Evolutionary conservation across 345 rosid genomes (phyloP).

Genomic region (Citrus medica): DNA sequence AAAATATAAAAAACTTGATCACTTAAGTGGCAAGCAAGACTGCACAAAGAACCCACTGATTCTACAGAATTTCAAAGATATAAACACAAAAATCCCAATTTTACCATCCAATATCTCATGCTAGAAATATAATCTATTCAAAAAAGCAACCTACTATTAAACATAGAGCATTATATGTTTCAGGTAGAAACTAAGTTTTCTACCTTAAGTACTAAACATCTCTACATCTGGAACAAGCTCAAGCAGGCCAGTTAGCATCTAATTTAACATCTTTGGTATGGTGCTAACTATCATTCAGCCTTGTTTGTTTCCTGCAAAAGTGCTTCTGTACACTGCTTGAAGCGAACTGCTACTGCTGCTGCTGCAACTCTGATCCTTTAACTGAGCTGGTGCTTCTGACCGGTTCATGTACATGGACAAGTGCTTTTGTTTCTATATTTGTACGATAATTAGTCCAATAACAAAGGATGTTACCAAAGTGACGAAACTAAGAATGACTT

Average conservation of each 20-base stretch:
- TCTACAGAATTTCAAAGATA: background rate
- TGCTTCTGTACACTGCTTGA: constrained; percentile 2
- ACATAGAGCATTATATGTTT: constrained; percentile 8
- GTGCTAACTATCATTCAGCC: background rate
- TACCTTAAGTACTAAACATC: constrained; percentile 14
- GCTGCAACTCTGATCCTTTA: constrained; percentile 10
- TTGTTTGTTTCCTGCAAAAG: background rate
- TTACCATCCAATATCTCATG: constrained; percentile 1
- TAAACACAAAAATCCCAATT: no score
- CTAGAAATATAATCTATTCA: background rate
- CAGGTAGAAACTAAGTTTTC: constrained; percentile 6
- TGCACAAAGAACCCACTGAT: background rate
- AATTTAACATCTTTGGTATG: background rate
- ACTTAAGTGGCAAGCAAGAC: background rate
- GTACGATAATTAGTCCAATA: constrained; percentile 19
- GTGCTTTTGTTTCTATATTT: constrained; percentile 14
- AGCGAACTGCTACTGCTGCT: background rate
- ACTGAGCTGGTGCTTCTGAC: constrained; percentile 10
- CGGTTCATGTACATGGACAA: background rate
- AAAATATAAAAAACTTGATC: background rate
- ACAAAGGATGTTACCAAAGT: constrained; percentile 27
- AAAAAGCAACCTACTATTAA: constrained; percentile 5
- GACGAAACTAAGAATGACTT: constrained; percentile 19
- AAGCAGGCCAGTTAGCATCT: constrained; percentile 1
- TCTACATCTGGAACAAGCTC: constrained; percentile 21